These are phyloP conservation scores for Hygrophoropsis aurantiaca DNA, from an alignment of 768 basidiomycete species.

Conservation along the genomic window DNA sequence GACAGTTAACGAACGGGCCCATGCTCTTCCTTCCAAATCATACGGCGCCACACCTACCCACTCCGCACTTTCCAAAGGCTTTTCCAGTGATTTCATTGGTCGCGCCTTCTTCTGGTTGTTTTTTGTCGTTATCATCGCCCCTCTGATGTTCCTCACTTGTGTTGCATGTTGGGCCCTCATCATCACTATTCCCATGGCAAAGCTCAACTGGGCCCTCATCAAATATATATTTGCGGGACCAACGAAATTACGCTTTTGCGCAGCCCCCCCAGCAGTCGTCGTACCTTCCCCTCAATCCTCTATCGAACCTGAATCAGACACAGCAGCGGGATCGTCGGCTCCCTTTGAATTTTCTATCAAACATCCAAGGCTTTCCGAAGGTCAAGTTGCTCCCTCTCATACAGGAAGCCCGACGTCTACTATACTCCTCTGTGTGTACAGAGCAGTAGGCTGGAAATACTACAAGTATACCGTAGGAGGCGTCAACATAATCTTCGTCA, in stretches of 20 bases:
- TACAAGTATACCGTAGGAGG: slow-evolving; percentile 99
- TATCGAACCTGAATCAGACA: slow-evolving; percentile 7
- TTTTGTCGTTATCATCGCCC: slow-evolving; percentile 78
- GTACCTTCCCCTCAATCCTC: slow-evolving; percentile 23
- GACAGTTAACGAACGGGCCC: slow-evolving; percentile 26
- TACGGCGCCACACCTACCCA: slow-evolving; percentile 61
- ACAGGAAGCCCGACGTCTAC: slow-evolving; percentile 79
- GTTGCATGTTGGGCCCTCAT: slow-evolving; percentile 93
- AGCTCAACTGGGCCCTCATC: slow-evolving; percentile 92
- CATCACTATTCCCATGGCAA: slow-evolving; percentile 97
- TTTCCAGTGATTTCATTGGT: slow-evolving; percentile 55
- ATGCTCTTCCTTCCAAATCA: slow-evolving; percentile 52
- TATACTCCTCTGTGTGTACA: slow-evolving; percentile 92
- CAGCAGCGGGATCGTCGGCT: slow-evolving; percentile 9
- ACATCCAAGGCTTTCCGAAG: slow-evolving; percentile 74
- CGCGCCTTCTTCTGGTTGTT: slow-evolving; percentile 80
- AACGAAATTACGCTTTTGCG: slow-evolving; percentile 86
- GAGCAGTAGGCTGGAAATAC: slow-evolving; percentile 85
- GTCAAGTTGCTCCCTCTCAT: slow-evolving; percentile 79
- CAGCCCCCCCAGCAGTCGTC: slow-evolving; percentile 75
- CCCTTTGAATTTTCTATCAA: slow-evolving; percentile 59
- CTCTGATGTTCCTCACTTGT: slow-evolving; percentile 85
- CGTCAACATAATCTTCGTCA: slow-evolving; percentile 97
- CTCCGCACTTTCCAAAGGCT: slow-evolving; percentile 15
- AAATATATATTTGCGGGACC: slow-evolving; percentile 79